Evolutionary conservation across 1,284 basidiomycete species (phyloP).

Genomic region (Albatrellus sp.): DNA sequence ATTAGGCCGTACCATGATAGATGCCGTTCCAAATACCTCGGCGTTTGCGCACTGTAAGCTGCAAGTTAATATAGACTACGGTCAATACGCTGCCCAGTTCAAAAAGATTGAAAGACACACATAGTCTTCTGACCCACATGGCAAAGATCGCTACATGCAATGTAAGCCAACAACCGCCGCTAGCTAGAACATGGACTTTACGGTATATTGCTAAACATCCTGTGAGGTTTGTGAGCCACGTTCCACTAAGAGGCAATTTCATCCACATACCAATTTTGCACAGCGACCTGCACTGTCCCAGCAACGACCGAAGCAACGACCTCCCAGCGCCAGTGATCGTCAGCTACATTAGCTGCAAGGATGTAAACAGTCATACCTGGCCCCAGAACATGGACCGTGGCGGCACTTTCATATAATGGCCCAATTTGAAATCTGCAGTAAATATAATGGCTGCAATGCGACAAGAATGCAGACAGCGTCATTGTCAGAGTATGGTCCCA

Average conservation of each 20-base stretch:
- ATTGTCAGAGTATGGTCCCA: not conserved
- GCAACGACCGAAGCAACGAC: slow-evolving; percentile 35
- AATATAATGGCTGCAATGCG: slow-evolving; percentile 23
- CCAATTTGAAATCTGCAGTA: slow-evolving; percentile 38
- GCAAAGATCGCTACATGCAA: slow-evolving; percentile 21
- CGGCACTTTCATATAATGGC: slow-evolving; percentile 42
- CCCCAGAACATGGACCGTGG: slow-evolving; percentile 36
- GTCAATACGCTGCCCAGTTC: not conserved
- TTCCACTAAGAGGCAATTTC: not conserved
- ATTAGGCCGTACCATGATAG: slow-evolving; percentile 20
- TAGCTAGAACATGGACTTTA: slow-evolving; percentile 9
- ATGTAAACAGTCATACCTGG: slow-evolving; percentile 17
- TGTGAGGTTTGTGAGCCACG: not conserved
- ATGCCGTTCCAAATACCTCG: slow-evolving; percentile 29
- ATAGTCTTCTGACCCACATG: slow-evolving; percentile 15
- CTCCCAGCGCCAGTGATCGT: not conserved
- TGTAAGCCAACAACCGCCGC: not conserved
- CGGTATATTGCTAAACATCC: slow-evolving; percentile 35
- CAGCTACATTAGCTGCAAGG: not conserved
- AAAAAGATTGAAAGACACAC: not conserved
- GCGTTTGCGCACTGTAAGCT: slow-evolving; percentile 22
- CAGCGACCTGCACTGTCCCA: slow-evolving; percentile 31
- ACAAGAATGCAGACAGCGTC: not conserved
- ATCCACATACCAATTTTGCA: slow-evolving; percentile 26
- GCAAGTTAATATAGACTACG: not conserved